Evolutionary conservation across 495 filamentous ascomycete genomes (phyloP).

Genomic region (Aspergillus homomorphus): DNA sequence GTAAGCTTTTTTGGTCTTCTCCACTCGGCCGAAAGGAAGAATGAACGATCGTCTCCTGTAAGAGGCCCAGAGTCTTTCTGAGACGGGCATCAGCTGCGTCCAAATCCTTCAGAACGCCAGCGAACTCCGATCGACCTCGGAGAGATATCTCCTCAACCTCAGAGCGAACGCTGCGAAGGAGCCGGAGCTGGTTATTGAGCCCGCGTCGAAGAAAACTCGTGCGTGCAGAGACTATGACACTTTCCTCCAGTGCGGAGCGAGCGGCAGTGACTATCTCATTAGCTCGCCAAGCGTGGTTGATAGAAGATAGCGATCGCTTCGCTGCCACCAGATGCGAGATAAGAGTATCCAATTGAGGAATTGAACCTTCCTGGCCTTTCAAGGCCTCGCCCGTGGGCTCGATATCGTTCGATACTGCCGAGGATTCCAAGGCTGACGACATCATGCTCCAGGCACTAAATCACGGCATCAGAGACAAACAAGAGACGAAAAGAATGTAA

Average conservation of each 20-base stretch:
- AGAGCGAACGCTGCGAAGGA: slow-evolving; percentile 66
- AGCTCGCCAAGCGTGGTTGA: slow-evolving; percentile 78
- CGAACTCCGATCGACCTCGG: slow-evolving; percentile 55
- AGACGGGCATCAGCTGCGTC: slow-evolving; percentile 73
- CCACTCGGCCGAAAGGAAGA: slow-evolving; percentile 65
- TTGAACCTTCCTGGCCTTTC: slow-evolving; percentile 19
- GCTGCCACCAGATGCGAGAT: slow-evolving; percentile 81
- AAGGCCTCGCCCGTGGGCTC: slow-evolving; percentile 11
- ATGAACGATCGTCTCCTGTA: slow-evolving; percentile 72
- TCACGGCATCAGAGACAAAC: neutral
- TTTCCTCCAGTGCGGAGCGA: slow-evolving; percentile 73
- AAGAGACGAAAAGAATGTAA: neutral
- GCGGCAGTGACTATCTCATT: slow-evolving; percentile 80
- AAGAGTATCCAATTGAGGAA: slow-evolving; percentile 62
- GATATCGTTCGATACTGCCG: slow-evolving; percentile 21
- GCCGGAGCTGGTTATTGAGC: slow-evolving; percentile 67
- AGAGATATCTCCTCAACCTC: slow-evolving; percentile 53
- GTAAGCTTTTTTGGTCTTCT: slow-evolving; percentile 66
- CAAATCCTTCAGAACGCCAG: slow-evolving; percentile 61
- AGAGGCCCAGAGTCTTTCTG: slow-evolving; percentile 62
- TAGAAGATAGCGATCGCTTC: slow-evolving; percentile 87
- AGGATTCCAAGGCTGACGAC: slow-evolving; percentile 34
- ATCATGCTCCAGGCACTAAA: slow-evolving; percentile 16
- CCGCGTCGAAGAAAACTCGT: slow-evolving; percentile 71
- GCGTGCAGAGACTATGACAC: slow-evolving; percentile 71